Evolutionary conservation across 192 early-diverging fungal species (phyloP), one percentile per base, ranked within the genome.

Genomic region (Podila horticola): DNA sequence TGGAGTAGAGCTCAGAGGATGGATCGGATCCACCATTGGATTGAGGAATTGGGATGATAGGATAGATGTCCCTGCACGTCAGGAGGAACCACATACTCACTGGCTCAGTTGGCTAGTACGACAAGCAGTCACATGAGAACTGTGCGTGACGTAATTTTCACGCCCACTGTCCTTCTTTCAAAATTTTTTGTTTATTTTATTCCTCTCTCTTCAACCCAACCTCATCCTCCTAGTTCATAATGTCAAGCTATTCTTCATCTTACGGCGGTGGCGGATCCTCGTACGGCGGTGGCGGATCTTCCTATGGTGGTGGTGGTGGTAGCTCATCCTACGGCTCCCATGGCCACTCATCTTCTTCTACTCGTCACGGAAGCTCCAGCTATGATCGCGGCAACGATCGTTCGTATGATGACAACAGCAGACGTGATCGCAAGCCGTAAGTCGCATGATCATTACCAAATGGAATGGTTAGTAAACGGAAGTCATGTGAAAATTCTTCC

Each of bases 371-470:
- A 22, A 66, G 28, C 36, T 73, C 70, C 58, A 64, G 63, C 31
- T 58, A 84, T 33, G 79, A 85, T 34, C 74, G 88, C 70, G 90
- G 91, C 65, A 85, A 83, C 74, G 89, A 90, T 63, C 85, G 88
- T 58, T 86, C 89, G 17, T 91, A 91, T 50, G 89, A 90, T 48
- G 90, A 91, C 45, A 79, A 85, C 83, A 90, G 90, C 77, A 84
- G 90, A 30, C 84, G 90, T 33, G 90, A 88, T 48, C 89, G 88
- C 84, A 91, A 90, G 81, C 87, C 88, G 82, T 85, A 83, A 59
- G 84, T 75, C 17, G 13, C 4, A 55, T 22, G 13, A 13, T 61
- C 13, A 20, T 30, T 11, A 29, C 58, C 22, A 26, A 26, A 36
- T 24, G 17, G 15, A 26, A 36, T 24, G 17, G 15, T 58, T 17